Percentiles rank a stretch among this genome's conserved stretches.
These are phyloP conservation scores for Penicillium freii DNA, from an alignment of 2,329 filamentous ascomycete genomes.

Conservation along the genomic window DNA sequence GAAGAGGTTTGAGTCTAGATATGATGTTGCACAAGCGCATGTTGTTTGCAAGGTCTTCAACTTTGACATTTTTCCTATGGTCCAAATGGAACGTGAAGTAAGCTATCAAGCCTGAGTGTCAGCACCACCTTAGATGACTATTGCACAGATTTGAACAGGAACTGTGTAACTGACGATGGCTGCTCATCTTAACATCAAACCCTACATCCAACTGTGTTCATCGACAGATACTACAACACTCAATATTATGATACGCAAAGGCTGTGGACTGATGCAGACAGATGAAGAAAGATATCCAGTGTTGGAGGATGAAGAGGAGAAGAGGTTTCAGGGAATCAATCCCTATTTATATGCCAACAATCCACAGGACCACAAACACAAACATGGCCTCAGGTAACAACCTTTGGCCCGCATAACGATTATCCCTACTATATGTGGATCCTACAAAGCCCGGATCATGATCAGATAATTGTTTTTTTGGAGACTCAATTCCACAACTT, in stretches of 20 bases:
- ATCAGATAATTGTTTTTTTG: background rate
- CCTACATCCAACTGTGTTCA: background rate
- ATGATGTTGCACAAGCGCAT: too few relatives aligned
- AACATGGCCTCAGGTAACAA: background rate
- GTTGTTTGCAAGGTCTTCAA: too few relatives aligned
- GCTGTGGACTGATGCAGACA: background rate
- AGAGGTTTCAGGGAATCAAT: background rate
- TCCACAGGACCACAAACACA: background rate
- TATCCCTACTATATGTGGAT: background rate
- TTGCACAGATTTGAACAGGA: too few relatives aligned
- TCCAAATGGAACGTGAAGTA: background rate
- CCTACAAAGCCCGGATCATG: background rate
- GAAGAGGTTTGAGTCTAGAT: background rate
- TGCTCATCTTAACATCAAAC: too few relatives aligned
- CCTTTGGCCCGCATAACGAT: too few relatives aligned
- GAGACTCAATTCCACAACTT: background rate
- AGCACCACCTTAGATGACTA: background rate
- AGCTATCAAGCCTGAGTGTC: background rate
- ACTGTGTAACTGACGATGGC: too few relatives aligned
- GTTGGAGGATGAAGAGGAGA: background rate
- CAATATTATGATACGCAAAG: background rate
- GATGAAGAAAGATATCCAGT: too few relatives aligned
- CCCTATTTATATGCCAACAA: background rate
- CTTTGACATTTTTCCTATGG: background rate
- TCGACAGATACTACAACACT: background rate